These are phyloP conservation scores for Castanea crenata DNA, from an alignment of 306 rosid species.

Conservation along the genomic window DNA sequence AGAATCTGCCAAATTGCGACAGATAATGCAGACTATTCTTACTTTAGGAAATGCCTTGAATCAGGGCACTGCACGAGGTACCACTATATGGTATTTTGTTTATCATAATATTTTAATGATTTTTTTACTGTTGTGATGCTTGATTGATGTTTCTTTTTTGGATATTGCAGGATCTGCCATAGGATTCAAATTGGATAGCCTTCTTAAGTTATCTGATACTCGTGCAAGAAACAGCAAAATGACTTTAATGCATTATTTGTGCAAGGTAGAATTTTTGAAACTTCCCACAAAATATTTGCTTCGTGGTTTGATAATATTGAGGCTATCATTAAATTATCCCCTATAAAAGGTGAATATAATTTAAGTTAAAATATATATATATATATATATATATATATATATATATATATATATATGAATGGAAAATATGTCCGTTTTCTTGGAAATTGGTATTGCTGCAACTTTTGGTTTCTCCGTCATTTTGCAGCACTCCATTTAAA, in stretches of 20 bases:
- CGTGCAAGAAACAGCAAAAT: constrained; percentile 98
- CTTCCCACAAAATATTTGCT: constrained; percentile 11
- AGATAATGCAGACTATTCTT: constrained; percentile 97
- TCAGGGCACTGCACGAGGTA: constrained; percentile 98
- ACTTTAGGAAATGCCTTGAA: constrained; percentile 94
- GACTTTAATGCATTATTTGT: constrained; percentile 99
- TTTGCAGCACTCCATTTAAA: constrained; percentile 11
- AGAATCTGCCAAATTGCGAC: constrained; percentile 88
- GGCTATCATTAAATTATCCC: neutral
- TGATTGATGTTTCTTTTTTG: constrained; percentile 17
- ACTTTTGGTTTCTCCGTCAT: neutral
- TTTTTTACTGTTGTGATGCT: constrained; percentile 10
- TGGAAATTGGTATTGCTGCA: neutral
- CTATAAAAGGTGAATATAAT: neutral
- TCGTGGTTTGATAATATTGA: constrained; percentile 11
- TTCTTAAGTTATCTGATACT: constrained; percentile 94
- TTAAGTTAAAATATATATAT: neutral
- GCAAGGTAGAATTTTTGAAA: constrained; percentile 64
- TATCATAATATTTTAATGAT: constrained; percentile 2
- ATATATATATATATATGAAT: neutral
- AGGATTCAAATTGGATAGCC: constrained; percentile 98
- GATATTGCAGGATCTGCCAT: constrained; percentile 85
- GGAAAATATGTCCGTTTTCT: neutral
- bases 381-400: no score
- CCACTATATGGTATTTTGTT: constrained; percentile 6